phyloP scores from a whole-genome alignment of 2,329 filamentous ascomycete genomes.

The Chrysoporthe deuterocubensis region DNA sequence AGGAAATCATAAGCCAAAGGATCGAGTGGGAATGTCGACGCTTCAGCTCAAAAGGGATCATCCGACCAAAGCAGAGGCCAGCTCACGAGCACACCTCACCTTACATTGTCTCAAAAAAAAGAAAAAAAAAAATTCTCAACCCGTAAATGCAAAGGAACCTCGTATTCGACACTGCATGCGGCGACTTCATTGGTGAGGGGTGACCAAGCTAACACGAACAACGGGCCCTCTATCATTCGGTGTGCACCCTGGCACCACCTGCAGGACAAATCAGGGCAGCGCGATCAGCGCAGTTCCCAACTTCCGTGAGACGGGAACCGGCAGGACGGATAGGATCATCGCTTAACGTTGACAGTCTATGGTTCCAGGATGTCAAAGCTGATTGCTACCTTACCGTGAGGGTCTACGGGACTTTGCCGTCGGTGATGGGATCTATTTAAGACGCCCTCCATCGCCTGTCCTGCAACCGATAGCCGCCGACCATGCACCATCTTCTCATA shows the following conservation, averaged over 20 bases:
- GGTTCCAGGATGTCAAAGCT: neutral
- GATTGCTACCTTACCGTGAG: neutral
- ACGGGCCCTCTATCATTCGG: neutral
- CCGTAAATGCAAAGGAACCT: constrained; percentile 10
- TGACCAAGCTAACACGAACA: neutral
- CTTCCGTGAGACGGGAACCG: neutral
- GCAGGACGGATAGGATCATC: constrained; percentile 1
- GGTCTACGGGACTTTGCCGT: neutral
- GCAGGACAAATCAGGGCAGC: neutral
- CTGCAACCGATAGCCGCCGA: no score
- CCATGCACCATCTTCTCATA: neutral
- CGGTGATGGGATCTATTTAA: neutral
- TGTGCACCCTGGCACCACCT: constrained; percentile 3
- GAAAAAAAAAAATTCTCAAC: neutral
- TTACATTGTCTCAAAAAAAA: neutral
- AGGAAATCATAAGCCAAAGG: neutral
- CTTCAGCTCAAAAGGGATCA: neutral
- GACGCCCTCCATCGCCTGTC: neutral
- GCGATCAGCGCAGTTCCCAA: constrained; percentile 1
- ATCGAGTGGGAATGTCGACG: neutral
- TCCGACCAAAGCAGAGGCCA: neutral
- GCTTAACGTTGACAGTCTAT: neutral
- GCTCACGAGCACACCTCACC: neutral
- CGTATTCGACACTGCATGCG: constrained; percentile 1
- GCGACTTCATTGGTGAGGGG: constrained; percentile 5